Evolutionary conservation across 2,329 filamentous ascomycete species (phyloP).

Genomic region (Helotiales sp.): DNA sequence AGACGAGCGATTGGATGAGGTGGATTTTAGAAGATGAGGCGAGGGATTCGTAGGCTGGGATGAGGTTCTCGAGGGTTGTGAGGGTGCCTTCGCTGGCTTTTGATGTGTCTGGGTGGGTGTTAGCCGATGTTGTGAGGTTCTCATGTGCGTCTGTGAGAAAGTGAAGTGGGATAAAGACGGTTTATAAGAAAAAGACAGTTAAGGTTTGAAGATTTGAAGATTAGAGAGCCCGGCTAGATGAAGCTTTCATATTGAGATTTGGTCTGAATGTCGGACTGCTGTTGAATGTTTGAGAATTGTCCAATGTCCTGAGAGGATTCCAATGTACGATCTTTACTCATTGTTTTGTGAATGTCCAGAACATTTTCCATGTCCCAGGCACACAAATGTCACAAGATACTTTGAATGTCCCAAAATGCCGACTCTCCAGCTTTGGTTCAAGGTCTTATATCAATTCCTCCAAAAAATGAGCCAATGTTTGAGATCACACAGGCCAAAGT

Average conservation of each 20-base stretch:
- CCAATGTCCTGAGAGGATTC: not conserved
- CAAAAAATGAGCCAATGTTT: not conserved
- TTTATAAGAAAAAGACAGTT: not conserved
- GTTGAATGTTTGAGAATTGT: not conserved
- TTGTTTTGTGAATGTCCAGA: too few species aligned
- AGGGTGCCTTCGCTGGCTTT: conserved; percentile 46
- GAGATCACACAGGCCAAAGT: not conserved
- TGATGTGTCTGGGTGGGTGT: conserved; percentile 49
- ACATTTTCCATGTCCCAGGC: too few species aligned
- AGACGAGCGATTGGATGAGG: conserved; percentile 66
- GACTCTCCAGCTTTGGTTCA: not conserved
- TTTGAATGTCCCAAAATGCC: not conserved
- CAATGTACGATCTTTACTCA: not conserved
- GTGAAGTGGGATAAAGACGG: not conserved
- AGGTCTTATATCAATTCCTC: not conserved
- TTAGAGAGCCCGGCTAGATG: too few species aligned
- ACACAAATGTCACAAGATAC: not conserved
- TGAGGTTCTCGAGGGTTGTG: conserved; percentile 52
- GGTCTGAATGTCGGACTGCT: not conserved
- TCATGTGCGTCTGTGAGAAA: too few species aligned
- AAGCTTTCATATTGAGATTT: too few species aligned
- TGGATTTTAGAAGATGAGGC: conserved; percentile 61
- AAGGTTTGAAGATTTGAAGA: not conserved
- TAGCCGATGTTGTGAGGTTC: conserved; percentile 5
- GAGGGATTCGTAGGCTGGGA: conserved; percentile 63